Percentiles rank a stretch among this genome's conserved stretches.
These are phyloP conservation scores for Citrullus mucosospermus DNA, from an alignment of 306 rosid genomes.

Conservation along the genomic window DNA sequence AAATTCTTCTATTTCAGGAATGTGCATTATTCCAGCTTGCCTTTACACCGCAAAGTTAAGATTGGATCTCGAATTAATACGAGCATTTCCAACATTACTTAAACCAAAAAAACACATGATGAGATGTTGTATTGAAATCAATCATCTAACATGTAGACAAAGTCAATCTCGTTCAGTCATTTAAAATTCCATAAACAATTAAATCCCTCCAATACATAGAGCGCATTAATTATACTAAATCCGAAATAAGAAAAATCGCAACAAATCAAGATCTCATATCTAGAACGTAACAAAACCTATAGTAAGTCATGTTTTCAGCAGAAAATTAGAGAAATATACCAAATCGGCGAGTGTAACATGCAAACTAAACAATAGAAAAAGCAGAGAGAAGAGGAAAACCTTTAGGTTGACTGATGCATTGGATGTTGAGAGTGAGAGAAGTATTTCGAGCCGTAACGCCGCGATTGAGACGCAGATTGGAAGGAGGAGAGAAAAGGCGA, in stretches of 20 bases:
- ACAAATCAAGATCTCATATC: not conserved
- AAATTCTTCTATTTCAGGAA: not conserved
- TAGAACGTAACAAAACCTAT: not conserved
- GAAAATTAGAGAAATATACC: not conserved
- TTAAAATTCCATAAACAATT: not conserved
- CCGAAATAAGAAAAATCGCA: not conserved
- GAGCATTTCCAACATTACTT: not conserved
- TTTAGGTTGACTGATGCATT: slow-evolving; percentile 23
- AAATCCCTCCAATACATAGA: not conserved
- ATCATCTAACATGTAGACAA: not conserved
- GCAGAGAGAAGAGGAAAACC: slow-evolving; percentile 17
- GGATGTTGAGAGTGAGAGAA: slow-evolving; percentile 21
- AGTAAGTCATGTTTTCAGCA: not conserved
- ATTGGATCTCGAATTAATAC: not conserved
- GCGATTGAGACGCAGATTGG: slow-evolving; percentile 12
- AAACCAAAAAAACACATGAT: not conserved
- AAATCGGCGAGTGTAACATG: not conserved
- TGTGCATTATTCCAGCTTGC: not conserved
- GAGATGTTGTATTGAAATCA: too few species aligned
- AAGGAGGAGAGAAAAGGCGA: slow-evolving; percentile 19
- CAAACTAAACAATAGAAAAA: not conserved
- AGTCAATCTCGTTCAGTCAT: not conserved
- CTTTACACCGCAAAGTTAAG: not conserved
- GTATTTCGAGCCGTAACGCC: slow-evolving; percentile 18
- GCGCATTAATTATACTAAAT: not conserved